Evolutionary conservation across 2,329 filamentous ascomycete species (phyloP).

Genomic region (Aphanoascus verrucosus): DNA sequence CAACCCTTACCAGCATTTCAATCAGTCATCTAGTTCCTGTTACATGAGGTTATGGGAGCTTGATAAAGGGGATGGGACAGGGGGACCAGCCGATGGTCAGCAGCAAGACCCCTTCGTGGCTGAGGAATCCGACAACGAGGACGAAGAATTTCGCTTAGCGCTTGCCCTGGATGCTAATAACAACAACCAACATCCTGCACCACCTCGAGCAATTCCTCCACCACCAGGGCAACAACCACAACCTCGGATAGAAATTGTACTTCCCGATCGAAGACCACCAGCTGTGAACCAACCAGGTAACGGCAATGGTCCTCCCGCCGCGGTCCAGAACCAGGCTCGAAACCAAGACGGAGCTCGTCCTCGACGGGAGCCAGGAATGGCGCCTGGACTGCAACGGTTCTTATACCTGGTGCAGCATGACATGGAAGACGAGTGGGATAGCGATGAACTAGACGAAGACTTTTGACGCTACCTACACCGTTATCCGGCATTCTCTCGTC

Average conservation of each 20-base stretch:
- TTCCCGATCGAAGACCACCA: neutral
- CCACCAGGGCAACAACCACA: constrained; percentile 11
- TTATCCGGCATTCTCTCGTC: neutral
- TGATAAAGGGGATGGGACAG: constrained; percentile 60
- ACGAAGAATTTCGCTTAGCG: constrained; percentile 15
- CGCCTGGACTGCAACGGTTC: constrained; percentile 40
- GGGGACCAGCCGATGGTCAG: constrained; percentile 18
- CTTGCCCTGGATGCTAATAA: constrained; percentile 21
- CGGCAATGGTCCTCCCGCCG: neutral
- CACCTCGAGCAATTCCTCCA: constrained; percentile 15
- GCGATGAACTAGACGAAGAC: constrained; percentile 44
- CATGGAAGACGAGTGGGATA: constrained; percentile 50
- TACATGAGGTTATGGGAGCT: constrained; percentile 85
- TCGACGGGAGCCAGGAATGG: neutral
- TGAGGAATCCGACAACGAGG: constrained; percentile 18
- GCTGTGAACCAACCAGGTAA: neutral
- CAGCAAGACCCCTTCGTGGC: neutral
- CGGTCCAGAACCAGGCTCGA: constrained; percentile 2
- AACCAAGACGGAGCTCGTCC: neutral
- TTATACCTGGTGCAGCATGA: constrained; percentile 43
- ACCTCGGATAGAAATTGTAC: constrained; percentile 14
- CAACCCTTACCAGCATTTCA: constrained; percentile 87
- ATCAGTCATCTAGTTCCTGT: constrained; percentile 57
- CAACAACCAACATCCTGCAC: constrained; percentile 21
- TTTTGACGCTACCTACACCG: constrained; percentile 9